Evolutionary conservation across 805 yeast species (phyloP).

Genomic region (Metschnikowia continentalis): DNA sequence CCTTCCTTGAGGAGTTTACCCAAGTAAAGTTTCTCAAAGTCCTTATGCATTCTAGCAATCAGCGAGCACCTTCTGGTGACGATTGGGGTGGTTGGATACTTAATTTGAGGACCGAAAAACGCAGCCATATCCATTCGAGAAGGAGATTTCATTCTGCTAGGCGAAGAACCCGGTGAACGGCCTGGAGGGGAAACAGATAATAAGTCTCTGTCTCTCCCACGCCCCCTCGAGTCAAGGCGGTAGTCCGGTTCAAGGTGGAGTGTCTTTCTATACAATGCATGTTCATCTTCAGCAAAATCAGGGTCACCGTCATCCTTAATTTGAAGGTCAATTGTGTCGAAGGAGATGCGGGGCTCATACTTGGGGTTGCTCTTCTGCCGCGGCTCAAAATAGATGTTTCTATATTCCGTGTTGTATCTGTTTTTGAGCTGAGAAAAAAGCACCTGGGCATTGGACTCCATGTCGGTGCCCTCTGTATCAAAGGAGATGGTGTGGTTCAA

Average conservation of each 20-base stretch:
- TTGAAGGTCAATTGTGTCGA: slow-evolving; percentile 48
- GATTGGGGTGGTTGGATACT: slow-evolving; percentile 41
- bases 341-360: slow-evolving; percentile 42
- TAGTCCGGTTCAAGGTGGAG: slow-evolving; percentile 7
- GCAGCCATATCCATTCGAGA: slow-evolving; percentile 11
- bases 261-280: slow-evolving; percentile 13
- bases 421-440: slow-evolving; percentile 10
- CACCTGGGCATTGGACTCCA: slow-evolving; percentile 4
- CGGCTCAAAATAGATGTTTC: slow-evolving; percentile 6
- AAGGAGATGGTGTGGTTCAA: neutral
- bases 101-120: slow-evolving; percentile 12
- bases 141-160: slow-evolving; percentile 17
- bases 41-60: slow-evolving; percentile 42
- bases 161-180: slow-evolving; percentile 20
- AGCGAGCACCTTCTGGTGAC: slow-evolving; percentile 41
- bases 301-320: slow-evolving; percentile 21
- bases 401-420: slow-evolving; percentile 15
- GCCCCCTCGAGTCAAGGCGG: slow-evolving; percentile 11
- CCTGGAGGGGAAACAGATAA: slow-evolving; percentile 8
- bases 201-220: slow-evolving; percentile 15
- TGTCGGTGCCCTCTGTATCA: neutral
- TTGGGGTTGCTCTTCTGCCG: slow-evolving; percentile 1
- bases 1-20: slow-evolving; percentile 28
- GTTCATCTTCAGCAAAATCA: slow-evolving; percentile 19
- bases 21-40: slow-evolving; percentile 45